Conservation (phyloP, 1,139 yeast genomes). For the Yamadazyma epiphylla region DNA sequence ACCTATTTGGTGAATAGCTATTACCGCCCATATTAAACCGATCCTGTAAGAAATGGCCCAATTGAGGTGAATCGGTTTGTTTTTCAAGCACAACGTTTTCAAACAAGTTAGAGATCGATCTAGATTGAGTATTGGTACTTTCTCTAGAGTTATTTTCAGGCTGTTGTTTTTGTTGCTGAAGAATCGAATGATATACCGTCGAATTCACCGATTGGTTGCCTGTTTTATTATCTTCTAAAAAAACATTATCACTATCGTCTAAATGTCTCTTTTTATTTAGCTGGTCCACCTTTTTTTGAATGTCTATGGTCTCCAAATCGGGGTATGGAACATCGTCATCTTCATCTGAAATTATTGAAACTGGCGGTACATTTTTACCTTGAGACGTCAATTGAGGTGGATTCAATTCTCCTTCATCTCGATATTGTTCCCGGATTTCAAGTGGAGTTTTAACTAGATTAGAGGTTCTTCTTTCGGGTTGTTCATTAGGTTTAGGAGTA, state of each 20-base stretch:
- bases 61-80: no score
- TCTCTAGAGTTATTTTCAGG: constrained; percentile 12
- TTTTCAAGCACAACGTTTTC: constrained; percentile 20
- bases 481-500: constrained; percentile 30
- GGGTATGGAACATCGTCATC: constrained; percentile 19
- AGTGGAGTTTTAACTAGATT: constrained; percentile 23
- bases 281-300: constrained; percentile 11
- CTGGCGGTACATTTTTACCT: neutral
- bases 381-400: constrained; percentile 24
- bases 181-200: constrained; percentile 28
- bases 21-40: no score
- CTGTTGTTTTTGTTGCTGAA: constrained; percentile 13
- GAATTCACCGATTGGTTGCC: constrained; percentile 22
- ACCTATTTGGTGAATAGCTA: no score
- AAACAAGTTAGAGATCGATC: constrained; percentile 29
- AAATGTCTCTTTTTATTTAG: constrained; percentile 9
- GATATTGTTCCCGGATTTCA: constrained; percentile 20
- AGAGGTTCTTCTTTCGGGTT: constrained; percentile 19
- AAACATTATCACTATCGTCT: constrained; percentile 23
- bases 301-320: constrained; percentile 21
- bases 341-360: constrained; percentile 3
- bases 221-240: constrained; percentile 21
- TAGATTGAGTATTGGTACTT: constrained; percentile 19
- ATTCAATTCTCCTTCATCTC: constrained; percentile 34
- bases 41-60: constrained; percentile 28